Percentiles rank a stretch among this genome's conserved stretches.
phyloP scores from a whole-genome alignment of 306 rosid species.

The Gastrolobium bilobum region DNA sequence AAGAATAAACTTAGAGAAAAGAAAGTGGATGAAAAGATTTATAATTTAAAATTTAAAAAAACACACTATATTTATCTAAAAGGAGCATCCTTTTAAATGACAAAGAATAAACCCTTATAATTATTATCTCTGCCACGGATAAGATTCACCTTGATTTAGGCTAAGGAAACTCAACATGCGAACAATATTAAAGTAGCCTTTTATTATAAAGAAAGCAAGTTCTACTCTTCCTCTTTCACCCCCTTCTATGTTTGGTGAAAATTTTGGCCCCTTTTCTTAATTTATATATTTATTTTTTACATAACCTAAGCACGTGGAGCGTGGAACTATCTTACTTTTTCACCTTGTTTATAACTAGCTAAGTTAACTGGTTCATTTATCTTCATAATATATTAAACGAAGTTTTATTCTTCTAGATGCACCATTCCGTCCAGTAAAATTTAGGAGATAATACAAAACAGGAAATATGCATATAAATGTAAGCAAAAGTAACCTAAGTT shows the following conservation, averaged over 20 bases:
- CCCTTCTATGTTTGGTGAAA: slow-evolving; percentile 1
- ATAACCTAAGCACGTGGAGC: not conserved
- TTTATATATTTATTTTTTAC: not conserved
- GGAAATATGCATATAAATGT: not conserved
- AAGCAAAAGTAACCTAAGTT: slow-evolving; percentile 19
- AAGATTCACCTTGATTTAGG: not conserved
- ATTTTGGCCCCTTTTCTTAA: slow-evolving; percentile 10
- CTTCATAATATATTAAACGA: too few species aligned
- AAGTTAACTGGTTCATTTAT: not conserved
- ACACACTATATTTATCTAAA: too few species aligned
- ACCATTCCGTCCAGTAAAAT: not conserved
- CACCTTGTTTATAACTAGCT: not conserved
- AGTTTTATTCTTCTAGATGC: slow-evolving; percentile 22
- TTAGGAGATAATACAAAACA: slow-evolving; percentile 14
- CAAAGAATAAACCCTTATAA: too few species aligned
- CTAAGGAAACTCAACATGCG: not conserved
- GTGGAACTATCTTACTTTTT: not conserved
- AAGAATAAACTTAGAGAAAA: too few species aligned
- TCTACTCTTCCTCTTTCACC: not conserved
- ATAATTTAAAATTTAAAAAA: too few species aligned
- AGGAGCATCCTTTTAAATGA: too few species aligned
- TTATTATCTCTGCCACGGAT: not conserved
- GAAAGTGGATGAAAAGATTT: too few species aligned
- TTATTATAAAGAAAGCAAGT: not conserved
- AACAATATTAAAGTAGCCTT: not conserved